These are phyloP conservation scores for Wickerhamiella parazyma DNA, from an alignment of 805 yeast genomes.

Conservation along the genomic window DNA sequence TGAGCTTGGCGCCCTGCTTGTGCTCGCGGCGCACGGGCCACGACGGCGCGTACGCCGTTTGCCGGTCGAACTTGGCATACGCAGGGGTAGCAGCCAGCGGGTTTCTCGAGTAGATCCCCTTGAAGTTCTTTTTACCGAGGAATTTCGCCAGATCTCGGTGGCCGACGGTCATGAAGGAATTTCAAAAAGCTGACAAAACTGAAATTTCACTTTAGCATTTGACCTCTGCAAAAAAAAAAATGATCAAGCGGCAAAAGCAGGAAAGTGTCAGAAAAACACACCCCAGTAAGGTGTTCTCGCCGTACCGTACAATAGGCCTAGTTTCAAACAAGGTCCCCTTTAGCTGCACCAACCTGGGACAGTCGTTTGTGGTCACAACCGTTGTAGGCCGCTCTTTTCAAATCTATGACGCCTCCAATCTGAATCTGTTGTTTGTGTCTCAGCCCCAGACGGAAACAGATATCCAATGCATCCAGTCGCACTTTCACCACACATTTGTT, in stretches of 20 bases:
- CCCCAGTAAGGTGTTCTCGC: conserved; percentile 13
- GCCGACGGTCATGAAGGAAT: conserved; percentile 18
- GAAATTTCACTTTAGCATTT: too few relatives aligned
- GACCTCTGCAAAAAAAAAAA: too few relatives aligned
- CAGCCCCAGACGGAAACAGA: conserved; percentile 57
- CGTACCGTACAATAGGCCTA: conserved; percentile 44
- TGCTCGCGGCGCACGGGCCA: conserved; percentile 23
- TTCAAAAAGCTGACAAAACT: neutral
- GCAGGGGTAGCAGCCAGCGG: conserved; percentile 39
- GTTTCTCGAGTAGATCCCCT: conserved; percentile 69
- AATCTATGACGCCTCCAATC: conserved; percentile 74
- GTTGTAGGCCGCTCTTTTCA: conserved; percentile 84
- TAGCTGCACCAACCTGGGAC: conserved; percentile 77
- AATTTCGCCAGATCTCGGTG: conserved; percentile 41
- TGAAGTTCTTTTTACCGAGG: conserved; percentile 70
- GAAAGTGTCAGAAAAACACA: neutral
- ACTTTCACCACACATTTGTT: conserved; percentile 72
- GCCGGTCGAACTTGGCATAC: conserved; percentile 55
- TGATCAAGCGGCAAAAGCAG: conserved; percentile 4
- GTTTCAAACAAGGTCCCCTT: conserved; percentile 81
- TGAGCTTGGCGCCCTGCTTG: conserved; percentile 14
- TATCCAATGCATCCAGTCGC: conserved; percentile 63
- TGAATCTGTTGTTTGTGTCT: conserved; percentile 76
- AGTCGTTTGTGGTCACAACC: conserved; percentile 76
- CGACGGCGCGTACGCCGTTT: conserved; percentile 24